Conservation (phyloP, 1,284 basidiomycete species). For the Schizophyllum amplum region DNA sequence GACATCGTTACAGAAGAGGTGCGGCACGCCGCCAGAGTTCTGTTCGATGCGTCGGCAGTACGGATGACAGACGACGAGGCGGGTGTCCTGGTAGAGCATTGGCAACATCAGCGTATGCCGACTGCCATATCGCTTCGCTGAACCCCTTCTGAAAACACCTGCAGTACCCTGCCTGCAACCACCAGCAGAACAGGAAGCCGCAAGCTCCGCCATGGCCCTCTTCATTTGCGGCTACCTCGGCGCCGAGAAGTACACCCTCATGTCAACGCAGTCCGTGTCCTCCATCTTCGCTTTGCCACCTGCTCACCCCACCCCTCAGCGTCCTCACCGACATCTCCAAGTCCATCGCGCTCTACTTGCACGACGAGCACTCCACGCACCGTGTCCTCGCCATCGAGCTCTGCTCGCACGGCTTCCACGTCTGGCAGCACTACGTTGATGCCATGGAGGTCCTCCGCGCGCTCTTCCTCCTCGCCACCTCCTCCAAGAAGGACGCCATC, state of each 20-base stretch:
- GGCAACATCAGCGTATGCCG: constrained; percentile 62
- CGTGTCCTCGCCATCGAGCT: constrained; percentile 82
- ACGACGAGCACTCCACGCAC: constrained; percentile 60
- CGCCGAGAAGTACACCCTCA: constrained; percentile 69
- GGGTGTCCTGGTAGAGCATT: constrained; percentile 49
- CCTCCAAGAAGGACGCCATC: constrained; percentile 59
- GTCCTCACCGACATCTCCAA: constrained; percentile 77
- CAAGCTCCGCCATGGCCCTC: constrained; percentile 58
- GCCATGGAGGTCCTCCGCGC: constrained; percentile 84
- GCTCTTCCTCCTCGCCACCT: constrained; percentile 78
- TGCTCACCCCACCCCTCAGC: constrained; percentile 31
- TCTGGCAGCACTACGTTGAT: constrained; percentile 94
- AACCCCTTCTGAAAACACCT: constrained; percentile 9
- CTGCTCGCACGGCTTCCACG: constrained; percentile 82
- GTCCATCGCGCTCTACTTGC: constrained; percentile 72
- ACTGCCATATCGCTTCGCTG: not conserved
- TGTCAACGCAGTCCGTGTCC: constrained; percentile 56
- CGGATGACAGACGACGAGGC: constrained; percentile 63
- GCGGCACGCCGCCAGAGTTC: constrained; percentile 61
- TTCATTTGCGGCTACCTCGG: constrained; percentile 82
- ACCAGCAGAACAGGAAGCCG: constrained; percentile 43
- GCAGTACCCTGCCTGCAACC: constrained; percentile 68
- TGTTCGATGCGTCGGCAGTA: constrained; percentile 70
- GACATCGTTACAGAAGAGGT: constrained; percentile 75
- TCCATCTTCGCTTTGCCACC: not conserved